Evolutionary conservation across 2,329 filamentous ascomycete genomes (phyloP), one percentile per base, ranked within the genome.

Genomic region (Geosmithia putterillii): DNA sequence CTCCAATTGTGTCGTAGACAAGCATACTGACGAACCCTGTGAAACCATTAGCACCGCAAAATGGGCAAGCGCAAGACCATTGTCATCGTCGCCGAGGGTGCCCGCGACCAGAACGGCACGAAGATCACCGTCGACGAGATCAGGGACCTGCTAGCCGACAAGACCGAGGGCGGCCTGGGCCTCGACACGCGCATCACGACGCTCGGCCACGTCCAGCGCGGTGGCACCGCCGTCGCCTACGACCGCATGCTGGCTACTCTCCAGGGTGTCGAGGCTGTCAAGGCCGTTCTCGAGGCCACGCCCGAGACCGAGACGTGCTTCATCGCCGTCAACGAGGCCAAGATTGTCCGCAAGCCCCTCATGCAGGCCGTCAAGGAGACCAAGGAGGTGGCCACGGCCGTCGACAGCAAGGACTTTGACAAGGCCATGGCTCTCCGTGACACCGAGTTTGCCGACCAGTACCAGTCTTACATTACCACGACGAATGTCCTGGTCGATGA

Each of bases 61-160:
- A 74, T 87, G 57, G 92, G 92, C 57, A 98, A 96, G 74, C 79
- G 92, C 55, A 94, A 95, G 71, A 96, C 92, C 1, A 96, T 96
- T 54, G 90, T 98, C 55, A 95, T 98, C 54, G 84, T 98, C 42
- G 92, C 92, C 42, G 92, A 98, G 65, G 92, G 92, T 51, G 92
- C 92, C 40, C 83, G 89, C 51, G 89, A 95, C 64, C 74, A 76
- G 50, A 67, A 90, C 43, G 78, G 95, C 46, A 84, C 83, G 58
- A 90, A 86, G 63, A 94, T 98, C 55, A 79, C 79, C 1, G 80
- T 87, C 9, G 67, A 72, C 17, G 82, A 83, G 64, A 85, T 98
- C 62, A 95, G 92, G 61, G 77, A 90, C 52, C 78, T 96, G 42
- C 76, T 98, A n/a, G 82, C 87, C 34, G 76, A 82, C 56, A 78